Conservation (phyloP, 2,329 filamentous ascomycete genomes). For the Sporothrix sp. region DNA sequence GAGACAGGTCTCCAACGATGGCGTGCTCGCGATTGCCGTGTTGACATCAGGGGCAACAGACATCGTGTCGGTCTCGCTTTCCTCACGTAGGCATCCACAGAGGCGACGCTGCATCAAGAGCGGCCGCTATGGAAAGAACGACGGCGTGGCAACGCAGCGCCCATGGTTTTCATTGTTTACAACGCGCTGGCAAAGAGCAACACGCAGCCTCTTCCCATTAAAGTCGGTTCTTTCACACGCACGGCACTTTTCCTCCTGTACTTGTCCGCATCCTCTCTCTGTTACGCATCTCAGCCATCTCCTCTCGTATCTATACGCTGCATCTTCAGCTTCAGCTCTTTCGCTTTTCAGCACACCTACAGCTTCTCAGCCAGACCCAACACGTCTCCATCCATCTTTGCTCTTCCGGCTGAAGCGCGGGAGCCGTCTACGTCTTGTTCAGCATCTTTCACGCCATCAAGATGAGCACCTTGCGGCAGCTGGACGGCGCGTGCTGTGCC, state of each 20-base stretch:
- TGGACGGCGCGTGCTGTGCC: slow-evolving; percentile 7
- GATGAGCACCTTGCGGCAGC: slow-evolving; percentile 4
- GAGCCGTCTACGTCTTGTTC: no score
- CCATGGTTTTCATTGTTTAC: neutral
- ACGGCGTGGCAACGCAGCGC: no score
- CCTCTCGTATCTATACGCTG: neutral
- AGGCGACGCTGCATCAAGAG: no score
- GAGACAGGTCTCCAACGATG: neutral
- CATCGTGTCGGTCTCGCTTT: neutral
- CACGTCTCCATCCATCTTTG: neutral
- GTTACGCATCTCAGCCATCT: neutral
- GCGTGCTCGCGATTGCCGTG: neutral
- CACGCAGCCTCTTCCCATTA: no score
- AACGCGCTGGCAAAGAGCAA: no score
- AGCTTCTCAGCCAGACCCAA: neutral
- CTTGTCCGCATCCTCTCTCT: neutral
- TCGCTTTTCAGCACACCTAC: neutral
- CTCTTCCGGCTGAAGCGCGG: neutral
- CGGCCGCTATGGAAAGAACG: no score
- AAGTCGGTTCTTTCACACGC: no score
- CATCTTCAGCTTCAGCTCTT: neutral
- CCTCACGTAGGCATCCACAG: no score
- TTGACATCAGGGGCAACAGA: neutral
- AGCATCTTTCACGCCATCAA: no score
- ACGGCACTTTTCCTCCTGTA: no score